Conservation (phyloP, 73 alveolate genomes). For the Durusdinium trenchii region DNA sequence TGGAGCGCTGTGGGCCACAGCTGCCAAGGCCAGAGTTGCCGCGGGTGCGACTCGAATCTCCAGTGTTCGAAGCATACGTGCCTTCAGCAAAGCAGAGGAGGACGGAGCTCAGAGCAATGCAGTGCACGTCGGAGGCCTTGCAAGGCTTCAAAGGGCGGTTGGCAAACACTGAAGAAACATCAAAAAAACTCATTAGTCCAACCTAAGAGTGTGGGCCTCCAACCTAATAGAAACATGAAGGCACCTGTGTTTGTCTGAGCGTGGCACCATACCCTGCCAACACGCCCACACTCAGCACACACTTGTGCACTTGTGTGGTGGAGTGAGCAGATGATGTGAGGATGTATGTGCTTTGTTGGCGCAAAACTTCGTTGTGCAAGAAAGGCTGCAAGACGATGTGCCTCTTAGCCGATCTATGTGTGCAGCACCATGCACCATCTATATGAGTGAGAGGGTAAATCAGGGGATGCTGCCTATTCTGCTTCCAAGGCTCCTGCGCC, state of each 20-base stretch:
- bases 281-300: too few relatives aligned
- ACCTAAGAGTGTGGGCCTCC: neutral
- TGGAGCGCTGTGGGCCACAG: neutral
- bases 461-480: neutral
- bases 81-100: conserved; percentile 25
- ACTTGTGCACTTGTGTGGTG: neutral
- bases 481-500: conserved; percentile 50
- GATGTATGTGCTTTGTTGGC: conserved; percentile 77
- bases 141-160: too few relatives aligned
- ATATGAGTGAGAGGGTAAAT: neutral
- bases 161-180: neutral
- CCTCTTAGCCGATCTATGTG: neutral
- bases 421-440: neutral
- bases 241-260: too few relatives aligned
- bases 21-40: conserved; percentile 67
- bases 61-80: conserved; percentile 38
- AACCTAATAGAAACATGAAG: neutral
- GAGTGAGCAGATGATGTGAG: neutral
- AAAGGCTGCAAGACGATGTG: conserved; percentile 72
- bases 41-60: conserved; percentile 78
- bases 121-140: too few relatives aligned
- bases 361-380: conserved; percentile 54
- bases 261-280: too few relatives aligned
- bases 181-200: neutral
- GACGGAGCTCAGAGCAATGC: neutral